phyloP scores from a whole-genome alignment of 1,284 basidiomycete species.

The Ustilago trichophora region DNA sequence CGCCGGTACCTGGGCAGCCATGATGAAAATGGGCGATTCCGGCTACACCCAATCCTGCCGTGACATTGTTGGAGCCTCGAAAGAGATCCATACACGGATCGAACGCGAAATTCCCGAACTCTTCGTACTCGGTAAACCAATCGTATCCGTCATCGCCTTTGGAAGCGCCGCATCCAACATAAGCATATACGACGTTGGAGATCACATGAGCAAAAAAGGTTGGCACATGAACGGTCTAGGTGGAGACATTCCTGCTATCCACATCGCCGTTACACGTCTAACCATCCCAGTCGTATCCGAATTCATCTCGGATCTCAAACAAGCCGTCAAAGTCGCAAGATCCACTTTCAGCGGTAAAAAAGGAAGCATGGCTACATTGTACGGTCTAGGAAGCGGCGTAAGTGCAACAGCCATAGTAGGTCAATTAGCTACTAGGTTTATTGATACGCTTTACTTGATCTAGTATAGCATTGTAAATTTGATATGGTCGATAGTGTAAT shows the following conservation, averaged over 20 bases:
- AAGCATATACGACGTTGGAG: conserved; percentile 86
- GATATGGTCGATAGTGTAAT: no score
- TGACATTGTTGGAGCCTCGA: conserved; percentile 79
- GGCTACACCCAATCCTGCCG: conserved; percentile 91
- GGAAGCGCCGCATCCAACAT: conserved; percentile 70
- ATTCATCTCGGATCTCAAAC: conserved; percentile 83
- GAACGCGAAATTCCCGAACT: conserved; percentile 76
- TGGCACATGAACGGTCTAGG: conserved; percentile 88
- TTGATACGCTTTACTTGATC: conserved; percentile 58
- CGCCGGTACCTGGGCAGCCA: conserved; percentile 94
- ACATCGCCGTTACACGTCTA: conserved; percentile 89
- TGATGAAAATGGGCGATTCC: conserved; percentile 89
- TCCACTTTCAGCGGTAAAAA: conserved; percentile 23
- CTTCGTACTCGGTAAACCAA: conserved; percentile 85
- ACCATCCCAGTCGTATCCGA: conserved; percentile 80
- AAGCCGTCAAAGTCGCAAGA: conserved; percentile 69
- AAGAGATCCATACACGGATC: conserved; percentile 76
- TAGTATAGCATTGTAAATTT: conserved; percentile 1
- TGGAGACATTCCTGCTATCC: conserved; percentile 79
- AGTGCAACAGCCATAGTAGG: conserved; percentile 86
- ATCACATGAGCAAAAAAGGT: conserved; percentile 78
- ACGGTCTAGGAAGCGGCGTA: conserved; percentile 84
- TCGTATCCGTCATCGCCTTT: conserved; percentile 90
- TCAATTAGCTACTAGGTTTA: conserved; percentile 75
- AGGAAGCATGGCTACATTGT: conserved; percentile 61